A percentile compares a stretch with the other conserved stretches of the same genome.
Evolutionary conservation across 306 rosid species (phyloP).

Genomic region (Castanea crenata): DNA sequence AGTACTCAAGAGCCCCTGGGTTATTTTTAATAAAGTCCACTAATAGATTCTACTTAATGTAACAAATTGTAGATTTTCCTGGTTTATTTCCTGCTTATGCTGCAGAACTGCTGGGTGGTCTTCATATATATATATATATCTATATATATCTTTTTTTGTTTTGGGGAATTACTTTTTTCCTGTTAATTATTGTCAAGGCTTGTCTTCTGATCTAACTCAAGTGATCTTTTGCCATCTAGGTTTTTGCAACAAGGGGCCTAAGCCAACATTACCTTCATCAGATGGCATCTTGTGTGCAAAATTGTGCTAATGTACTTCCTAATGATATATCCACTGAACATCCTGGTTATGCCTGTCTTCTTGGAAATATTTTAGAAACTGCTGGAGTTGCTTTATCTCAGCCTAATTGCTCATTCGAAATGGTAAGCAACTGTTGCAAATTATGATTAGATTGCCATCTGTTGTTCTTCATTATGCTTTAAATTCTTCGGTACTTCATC

Average conservation of each 20-base stretch:
- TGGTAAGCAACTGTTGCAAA: constrained; percentile 53
- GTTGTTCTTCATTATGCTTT: constrained; percentile 9
- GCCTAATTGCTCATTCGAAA: constrained; percentile 75
- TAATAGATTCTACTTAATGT: background rate
- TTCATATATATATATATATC: constrained; percentile 6
- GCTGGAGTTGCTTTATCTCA: constrained; percentile 72
- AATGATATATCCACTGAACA: constrained; percentile 64
- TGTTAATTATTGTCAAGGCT: constrained; percentile 5
- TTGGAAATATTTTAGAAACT: constrained; percentile 87
- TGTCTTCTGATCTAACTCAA: constrained; percentile 5
- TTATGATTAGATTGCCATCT: constrained; percentile 10
- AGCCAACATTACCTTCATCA: constrained; percentile 75
- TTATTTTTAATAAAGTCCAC: background rate
- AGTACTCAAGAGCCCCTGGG: constrained; percentile 6
- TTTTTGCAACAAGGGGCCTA: constrained; percentile 52
- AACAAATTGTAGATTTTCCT: background rate
- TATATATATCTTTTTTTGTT: background rate
- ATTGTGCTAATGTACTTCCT: constrained; percentile 63
- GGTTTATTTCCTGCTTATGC: background rate
- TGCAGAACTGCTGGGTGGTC: background rate
- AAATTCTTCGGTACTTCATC: constrained; percentile 9
- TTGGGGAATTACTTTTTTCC: background rate
- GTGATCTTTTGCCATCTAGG: constrained; percentile 42
- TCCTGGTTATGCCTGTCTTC: constrained; percentile 93
- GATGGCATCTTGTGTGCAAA: constrained; percentile 69